Conservation (phyloP, 169 alveolate species). For the Plasmodium yoelii region DNA sequence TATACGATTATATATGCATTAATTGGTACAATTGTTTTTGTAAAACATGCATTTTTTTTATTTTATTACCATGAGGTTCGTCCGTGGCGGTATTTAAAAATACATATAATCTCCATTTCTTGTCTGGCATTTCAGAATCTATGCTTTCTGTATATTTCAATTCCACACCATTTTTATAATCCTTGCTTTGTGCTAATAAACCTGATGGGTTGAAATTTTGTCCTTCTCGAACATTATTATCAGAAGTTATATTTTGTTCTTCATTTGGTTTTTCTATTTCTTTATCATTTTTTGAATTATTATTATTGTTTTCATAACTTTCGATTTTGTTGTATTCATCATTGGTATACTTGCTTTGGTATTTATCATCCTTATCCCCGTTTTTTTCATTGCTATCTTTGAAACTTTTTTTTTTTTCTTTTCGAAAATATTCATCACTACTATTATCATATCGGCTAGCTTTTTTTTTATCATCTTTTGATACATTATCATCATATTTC, state of each 20-base stretch:
- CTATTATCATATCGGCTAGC: neutral
- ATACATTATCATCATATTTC: neutral
- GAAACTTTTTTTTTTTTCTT: neutral
- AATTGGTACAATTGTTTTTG: neutral
- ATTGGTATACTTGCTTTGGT: neutral
- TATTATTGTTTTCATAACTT: neutral
- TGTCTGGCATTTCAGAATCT: slow-evolving; percentile 85
- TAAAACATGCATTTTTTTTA: neutral
- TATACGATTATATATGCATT: neutral
- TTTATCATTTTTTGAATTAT: slow-evolving; percentile 3
- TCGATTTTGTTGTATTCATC: neutral
- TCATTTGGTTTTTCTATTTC: slow-evolving; percentile 25
- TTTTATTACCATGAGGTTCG: slow-evolving; percentile 51
- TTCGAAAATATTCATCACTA: neutral
- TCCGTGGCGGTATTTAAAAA: slow-evolving; percentile 71
- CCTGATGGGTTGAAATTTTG: slow-evolving; percentile 92
- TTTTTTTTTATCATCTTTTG: neutral
- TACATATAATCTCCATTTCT: slow-evolving; percentile 89
- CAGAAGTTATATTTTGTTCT: slow-evolving; percentile 19
- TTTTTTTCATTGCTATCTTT: neutral
- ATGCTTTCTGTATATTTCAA: slow-evolving; percentile 88
- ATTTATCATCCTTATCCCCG: neutral
- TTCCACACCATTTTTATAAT: slow-evolving; percentile 83
- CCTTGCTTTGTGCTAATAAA: slow-evolving; percentile 86
- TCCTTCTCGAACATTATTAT: slow-evolving; percentile 36